phyloP scores from a whole-genome alignment of 2,329 filamentous ascomycete species.

The Botryotinia calthae region DNA sequence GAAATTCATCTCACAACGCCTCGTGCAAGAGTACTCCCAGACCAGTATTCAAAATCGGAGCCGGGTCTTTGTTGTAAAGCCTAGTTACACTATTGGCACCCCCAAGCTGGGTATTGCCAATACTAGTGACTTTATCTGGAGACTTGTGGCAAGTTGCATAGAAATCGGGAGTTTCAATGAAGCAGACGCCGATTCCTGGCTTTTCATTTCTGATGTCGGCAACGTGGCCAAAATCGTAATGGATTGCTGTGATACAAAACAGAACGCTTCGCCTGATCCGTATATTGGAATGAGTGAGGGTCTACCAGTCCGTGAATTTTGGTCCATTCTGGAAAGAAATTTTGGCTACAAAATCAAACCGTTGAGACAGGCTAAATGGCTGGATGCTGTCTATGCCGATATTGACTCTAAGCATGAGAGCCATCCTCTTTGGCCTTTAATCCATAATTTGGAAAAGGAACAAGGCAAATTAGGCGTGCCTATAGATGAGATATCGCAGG shows the following conservation, averaged over 20 bases:
- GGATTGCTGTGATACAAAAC: neutral
- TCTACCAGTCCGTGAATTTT: slow-evolving; percentile 18
- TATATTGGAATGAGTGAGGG: slow-evolving; percentile 12
- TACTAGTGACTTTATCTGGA: slow-evolving; percentile 34
- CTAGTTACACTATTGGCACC: slow-evolving; percentile 32
- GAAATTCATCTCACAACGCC: slow-evolving; percentile 69
- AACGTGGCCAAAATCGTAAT: slow-evolving; percentile 24
- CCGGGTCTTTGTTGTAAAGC: slow-evolving; percentile 28
- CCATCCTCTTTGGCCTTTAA: slow-evolving; percentile 12
- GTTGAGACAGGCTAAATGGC: slow-evolving; percentile 10
- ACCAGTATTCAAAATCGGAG: neutral
- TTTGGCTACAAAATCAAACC: slow-evolving; percentile 17
- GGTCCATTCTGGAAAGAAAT: slow-evolving; percentile 10
- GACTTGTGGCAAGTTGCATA: slow-evolving; percentile 26
- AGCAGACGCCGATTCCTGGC: slow-evolving; percentile 24
- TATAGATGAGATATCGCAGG: slow-evolving; percentile 6
- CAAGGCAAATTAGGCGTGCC: slow-evolving; percentile 16
- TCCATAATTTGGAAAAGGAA: slow-evolving; percentile 27
- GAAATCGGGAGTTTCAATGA: slow-evolving; percentile 25
- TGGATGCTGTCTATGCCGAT: neutral
- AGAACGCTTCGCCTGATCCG: neutral
- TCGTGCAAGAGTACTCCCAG: slow-evolving; percentile 47
- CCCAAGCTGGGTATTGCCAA: slow-evolving; percentile 32
- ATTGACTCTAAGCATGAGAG: slow-evolving; percentile 11
- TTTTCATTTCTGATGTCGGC: slow-evolving; percentile 26